phyloP scores from a whole-genome alignment of 2,329 filamentous ascomycete genomes.

The Zymoseptoria crescenta region DNA sequence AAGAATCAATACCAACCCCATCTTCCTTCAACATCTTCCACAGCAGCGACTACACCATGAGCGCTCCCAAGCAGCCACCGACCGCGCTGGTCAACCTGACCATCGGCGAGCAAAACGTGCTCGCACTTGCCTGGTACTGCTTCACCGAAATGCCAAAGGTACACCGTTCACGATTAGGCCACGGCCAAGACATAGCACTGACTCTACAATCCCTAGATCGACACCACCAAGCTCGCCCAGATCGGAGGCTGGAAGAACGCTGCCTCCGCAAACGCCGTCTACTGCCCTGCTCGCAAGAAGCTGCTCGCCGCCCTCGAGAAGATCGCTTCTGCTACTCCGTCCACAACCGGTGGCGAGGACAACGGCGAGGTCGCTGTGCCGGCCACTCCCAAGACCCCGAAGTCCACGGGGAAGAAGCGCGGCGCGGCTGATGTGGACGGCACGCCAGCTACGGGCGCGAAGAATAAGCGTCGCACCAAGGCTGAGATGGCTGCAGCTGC shows the following conservation, averaged over 20 bases:
- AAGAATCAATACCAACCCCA: too few species aligned
- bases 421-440: neutral
- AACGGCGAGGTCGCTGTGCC: neutral
- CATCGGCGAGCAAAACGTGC: slow-evolving; percentile 5
- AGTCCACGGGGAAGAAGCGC: neutral
- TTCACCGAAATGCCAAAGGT: slow-evolving; percentile 7
- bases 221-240: slow-evolving; percentile 15
- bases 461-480: slow-evolving; percentile 3
- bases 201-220: too few species aligned
- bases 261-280: slow-evolving; percentile 15
- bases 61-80: too few species aligned
- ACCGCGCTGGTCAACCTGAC: too few species aligned
- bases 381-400: neutral
- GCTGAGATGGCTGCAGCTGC: neutral
- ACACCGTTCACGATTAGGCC: too few species aligned
- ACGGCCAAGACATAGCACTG: too few species aligned
- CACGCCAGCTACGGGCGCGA: neutral
- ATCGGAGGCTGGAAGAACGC: slow-evolving; percentile 14
- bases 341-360: neutral
- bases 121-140: slow-evolving; percentile 8
- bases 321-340: too few species aligned
- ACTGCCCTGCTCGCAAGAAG: slow-evolving; percentile 61
- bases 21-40: too few species aligned
- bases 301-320: slow-evolving; percentile 74
- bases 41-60: too few species aligned